Percentiles rank a stretch among this genome's conserved stretches.
These are phyloP conservation scores for Cladorrhinum sp. DNA, from an alignment of 2,329 filamentous ascomycete genomes.

Conservation along the genomic window DNA sequence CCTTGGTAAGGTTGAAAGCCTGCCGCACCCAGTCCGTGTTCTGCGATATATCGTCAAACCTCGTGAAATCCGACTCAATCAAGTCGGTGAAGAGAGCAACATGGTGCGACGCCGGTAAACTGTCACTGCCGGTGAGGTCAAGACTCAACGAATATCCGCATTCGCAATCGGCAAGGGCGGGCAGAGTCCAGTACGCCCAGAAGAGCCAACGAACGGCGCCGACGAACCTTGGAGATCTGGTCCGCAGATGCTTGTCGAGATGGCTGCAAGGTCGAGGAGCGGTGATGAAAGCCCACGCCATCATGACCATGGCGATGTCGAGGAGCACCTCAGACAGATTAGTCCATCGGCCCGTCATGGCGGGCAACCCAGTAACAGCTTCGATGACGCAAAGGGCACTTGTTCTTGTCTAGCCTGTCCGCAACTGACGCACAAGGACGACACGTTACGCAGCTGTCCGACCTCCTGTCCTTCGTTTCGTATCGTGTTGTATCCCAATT, in stretches of 20 bases:
- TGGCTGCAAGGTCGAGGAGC: not conserved
- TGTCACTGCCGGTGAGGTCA: slow-evolving; percentile 29
- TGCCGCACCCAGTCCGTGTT: slow-evolving; percentile 65
- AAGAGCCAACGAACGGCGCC: slow-evolving; percentile 7
- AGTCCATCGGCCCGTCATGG: too few species aligned
- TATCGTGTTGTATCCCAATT: too few species aligned
- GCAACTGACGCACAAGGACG: too few species aligned
- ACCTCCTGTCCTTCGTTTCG: not conserved
- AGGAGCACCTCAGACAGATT: not conserved
- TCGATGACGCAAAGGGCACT: too few species aligned
- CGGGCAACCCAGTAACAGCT: too few species aligned
- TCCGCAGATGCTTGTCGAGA: not conserved
- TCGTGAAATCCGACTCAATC: slow-evolving; percentile 70
- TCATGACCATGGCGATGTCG: not conserved
- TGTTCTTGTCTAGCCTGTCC: too few species aligned
- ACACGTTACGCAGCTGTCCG: not conserved
- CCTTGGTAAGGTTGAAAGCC: slow-evolving; percentile 61
- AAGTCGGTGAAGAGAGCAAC: slow-evolving; percentile 60
- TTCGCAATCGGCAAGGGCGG: slow-evolving; percentile 54
- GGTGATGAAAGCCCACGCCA: not conserved
- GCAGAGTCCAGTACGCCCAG: slow-evolving; percentile 19
- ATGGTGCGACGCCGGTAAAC: not conserved
- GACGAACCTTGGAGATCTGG: not conserved
- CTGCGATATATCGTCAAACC: slow-evolving; percentile 45
- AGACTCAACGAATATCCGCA: slow-evolving; percentile 65